Evolutionary conservation across 1,284 basidiomycete genomes (phyloP), one percentile per base, ranked within the genome.

Genomic region (Marasmius fiardii): DNA sequence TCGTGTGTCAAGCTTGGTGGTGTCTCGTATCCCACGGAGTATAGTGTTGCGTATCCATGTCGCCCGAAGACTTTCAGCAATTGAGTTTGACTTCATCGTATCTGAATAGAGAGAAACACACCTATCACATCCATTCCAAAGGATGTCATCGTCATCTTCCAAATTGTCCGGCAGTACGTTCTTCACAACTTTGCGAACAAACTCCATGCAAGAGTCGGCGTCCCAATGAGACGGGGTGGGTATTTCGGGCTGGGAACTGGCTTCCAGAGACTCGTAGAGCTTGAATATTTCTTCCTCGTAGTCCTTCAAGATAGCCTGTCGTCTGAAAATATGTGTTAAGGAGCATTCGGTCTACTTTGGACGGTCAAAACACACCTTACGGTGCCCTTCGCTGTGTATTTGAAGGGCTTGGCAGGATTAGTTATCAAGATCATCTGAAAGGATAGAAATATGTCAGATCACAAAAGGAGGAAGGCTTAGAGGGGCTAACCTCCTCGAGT

Each of bases 401-500:
- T 55, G 43, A 73, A 68, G 0, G 70, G 70, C 51, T 71, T 71
- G 2, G 51, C 51, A 1, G 66, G 64, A 18, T 60, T 61, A 6
- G 66, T 43, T 8, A 67, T 59, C 5, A 71, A 26, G 33, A 72
- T 70, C 68, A 70, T 70, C 61, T 61, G 43, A 43, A 41, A 2
- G 2, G 24, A 10, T 31, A 31, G 10, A 10, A 31, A 10, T 4
- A 31, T 10, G 5, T 31, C 28, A 10, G 28, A 10, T 4, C 10
- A 31, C 28, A 31, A 31, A 31, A 10, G 5, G 10, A 10, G 5
- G 10, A 4, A 31, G 28, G 10, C 28, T 4, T 31, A 4, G 28
- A 31, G 5, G 10, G 2, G 24, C 21, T 54, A 53, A 72, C 70
- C 64, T 73, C 71, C 45, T 70, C 75, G 63, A 75, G 74, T 4